A percentile compares a stretch with the other conserved stretches of the same genome.
These are phyloP conservation scores for Fagus crenata DNA, from an alignment of 306 rosid species.

Conservation along the genomic window DNA sequence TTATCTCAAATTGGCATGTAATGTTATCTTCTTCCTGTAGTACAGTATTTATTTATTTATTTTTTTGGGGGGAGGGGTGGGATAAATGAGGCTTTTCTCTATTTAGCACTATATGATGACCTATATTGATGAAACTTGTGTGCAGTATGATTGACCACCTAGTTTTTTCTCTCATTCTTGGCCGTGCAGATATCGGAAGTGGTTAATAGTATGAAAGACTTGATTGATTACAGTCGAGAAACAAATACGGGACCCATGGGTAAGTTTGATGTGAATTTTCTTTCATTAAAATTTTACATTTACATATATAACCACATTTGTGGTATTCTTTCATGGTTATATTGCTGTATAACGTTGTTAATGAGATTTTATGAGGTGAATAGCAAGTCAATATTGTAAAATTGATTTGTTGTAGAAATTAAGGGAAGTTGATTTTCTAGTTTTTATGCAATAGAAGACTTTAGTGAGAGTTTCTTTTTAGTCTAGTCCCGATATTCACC, in stretches of 20 bases:
- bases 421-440: background rate
- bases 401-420: background rate
- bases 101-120: background rate
- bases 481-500: background rate
- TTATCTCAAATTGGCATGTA: background rate
- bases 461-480: background rate
- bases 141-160: slow-evolving; percentile 5
- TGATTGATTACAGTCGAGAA: slow-evolving; percentile 95
- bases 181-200: slow-evolving; percentile 90
- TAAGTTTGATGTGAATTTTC: slow-evolving; percentile 40
- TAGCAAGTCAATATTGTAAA: background rate
- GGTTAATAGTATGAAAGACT: slow-evolving; percentile 97
- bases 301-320: background rate
- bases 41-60: too few species aligned
- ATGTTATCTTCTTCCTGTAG: background rate
- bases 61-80: too few species aligned
- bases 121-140: background rate
- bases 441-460: background rate
- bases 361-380: background rate
- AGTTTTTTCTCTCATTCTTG: slow-evolving; percentile 18
- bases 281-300: background rate
- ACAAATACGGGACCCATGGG: slow-evolving; percentile 93
- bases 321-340: background rate
- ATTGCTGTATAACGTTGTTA: background rate
- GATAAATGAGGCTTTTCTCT: background rate